These are phyloP conservation scores for Penicillium flavigenum DNA, from an alignment of 495 filamentous ascomycete genomes.

Conservation along the genomic window DNA sequence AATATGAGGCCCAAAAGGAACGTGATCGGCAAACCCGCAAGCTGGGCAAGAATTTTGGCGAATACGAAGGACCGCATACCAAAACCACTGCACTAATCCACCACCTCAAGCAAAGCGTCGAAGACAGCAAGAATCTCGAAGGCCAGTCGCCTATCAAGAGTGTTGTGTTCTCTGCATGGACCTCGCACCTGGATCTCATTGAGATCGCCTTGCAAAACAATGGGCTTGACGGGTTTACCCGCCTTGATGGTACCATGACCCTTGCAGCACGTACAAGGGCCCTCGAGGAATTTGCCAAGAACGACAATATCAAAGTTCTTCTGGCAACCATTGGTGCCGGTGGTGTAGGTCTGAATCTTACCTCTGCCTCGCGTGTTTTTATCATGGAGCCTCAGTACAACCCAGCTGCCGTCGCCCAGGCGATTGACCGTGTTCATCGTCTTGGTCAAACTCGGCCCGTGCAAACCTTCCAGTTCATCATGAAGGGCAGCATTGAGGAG, in stretches of 20 bases:
- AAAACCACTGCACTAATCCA: conserved; percentile 80
- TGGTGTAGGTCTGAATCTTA: conserved; percentile 89
- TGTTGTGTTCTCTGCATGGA: conserved; percentile 94
- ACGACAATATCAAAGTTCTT: conserved; percentile 70
- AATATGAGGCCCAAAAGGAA: conserved; percentile 49
- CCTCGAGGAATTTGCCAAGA: conserved; percentile 73
- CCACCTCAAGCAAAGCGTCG: conserved; percentile 58
- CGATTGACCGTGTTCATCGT: conserved; percentile 90
- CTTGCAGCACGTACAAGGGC: conserved; percentile 67
- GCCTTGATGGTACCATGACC: conserved; percentile 85
- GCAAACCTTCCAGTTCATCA: conserved; percentile 78
- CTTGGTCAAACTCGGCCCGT: conserved; percentile 87
- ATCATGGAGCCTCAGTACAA: conserved; percentile 99
- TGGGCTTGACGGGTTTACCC: conserved; percentile 62
- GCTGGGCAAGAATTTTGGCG: conserved; percentile 59
- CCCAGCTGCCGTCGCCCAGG: conserved; percentile 90
- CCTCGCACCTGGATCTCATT: conserved; percentile 89
- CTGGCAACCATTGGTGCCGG: conserved; percentile 91
- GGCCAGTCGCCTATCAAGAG: conserved; percentile 74
- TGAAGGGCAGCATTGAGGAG: conserved; percentile 88
- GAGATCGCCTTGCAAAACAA: conserved; percentile 73
- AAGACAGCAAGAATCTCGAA: conserved; percentile 56
- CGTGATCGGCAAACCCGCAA: conserved; percentile 38
- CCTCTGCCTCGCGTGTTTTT: conserved; percentile 78
- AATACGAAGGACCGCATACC: conserved; percentile 82